Conservation (phyloP, 2,329 filamentous ascomycete species). For the Colletotrichum lindemuthianum region DNA sequence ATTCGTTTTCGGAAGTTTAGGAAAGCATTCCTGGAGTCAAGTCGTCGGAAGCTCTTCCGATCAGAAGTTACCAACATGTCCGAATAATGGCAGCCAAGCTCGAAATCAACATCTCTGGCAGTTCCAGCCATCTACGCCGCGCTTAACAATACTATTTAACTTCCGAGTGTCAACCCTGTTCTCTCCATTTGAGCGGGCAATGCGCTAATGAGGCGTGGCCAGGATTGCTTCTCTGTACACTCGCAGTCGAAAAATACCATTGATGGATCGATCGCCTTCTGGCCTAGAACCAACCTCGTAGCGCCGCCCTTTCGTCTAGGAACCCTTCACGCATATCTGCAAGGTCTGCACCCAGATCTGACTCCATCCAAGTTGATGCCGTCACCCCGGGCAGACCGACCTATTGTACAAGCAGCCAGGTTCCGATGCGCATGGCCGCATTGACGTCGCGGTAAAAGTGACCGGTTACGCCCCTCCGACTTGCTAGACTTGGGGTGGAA, state of each 20-base stretch:
- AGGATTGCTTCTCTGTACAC: too few relatives aligned
- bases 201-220: too few relatives aligned
- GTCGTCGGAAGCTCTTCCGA: too few relatives aligned
- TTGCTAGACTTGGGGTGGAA: constrained; percentile 26
- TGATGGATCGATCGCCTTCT: not conserved
- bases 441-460: constrained; percentile 30
- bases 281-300: not conserved
- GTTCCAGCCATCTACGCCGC: too few relatives aligned
- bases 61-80: too few relatives aligned
- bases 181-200: too few relatives aligned
- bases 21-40: too few relatives aligned
- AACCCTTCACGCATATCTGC: not conserved
- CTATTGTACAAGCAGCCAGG: not conserved
- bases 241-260: not conserved
- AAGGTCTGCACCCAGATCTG: not conserved
- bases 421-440: constrained; percentile 20
- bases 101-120: too few relatives aligned
- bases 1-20: too few relatives aligned
- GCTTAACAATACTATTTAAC: too few relatives aligned
- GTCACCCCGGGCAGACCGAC: constrained; percentile 15
- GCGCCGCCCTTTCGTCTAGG: constrained; percentile 10
- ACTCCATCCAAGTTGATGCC: not conserved
- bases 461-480: constrained; percentile 30
- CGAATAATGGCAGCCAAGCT: too few relatives aligned
- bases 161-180: too few relatives aligned